phyloP scores from a whole-genome alignment of 306 rosid genomes.

The Castanea crenata region DNA sequence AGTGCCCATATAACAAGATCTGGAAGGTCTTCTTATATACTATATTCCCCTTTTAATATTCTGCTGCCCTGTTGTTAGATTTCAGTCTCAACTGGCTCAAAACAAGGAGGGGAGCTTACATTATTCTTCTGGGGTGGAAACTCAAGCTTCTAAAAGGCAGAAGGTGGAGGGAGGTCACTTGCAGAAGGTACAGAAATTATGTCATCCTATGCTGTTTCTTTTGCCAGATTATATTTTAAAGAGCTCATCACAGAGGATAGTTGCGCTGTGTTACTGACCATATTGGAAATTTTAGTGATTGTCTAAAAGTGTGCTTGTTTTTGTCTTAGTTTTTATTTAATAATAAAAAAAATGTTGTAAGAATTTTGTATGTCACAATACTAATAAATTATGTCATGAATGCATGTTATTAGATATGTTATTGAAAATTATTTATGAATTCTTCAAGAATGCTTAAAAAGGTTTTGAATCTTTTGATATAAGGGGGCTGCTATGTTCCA shows the following conservation, averaged over 20 bases:
- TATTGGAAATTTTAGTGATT: neutral
- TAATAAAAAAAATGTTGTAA: conserved; percentile 10
- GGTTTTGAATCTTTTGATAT: neutral
- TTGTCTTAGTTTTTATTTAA: neutral
- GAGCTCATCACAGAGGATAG: neutral
- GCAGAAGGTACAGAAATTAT: conserved; percentile 54
- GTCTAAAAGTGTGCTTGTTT: neutral
- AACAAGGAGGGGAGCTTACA: conserved; percentile 49
- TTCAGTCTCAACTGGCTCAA: conserved; percentile 48
- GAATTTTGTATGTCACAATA: conserved; percentile 1
- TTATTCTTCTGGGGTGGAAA: conserved; percentile 57
- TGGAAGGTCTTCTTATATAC: conserved; percentile 19
- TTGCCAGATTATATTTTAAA: conserved; percentile 16
- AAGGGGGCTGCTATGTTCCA: neutral
- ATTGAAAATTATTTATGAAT: neutral
- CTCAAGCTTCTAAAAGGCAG: conserved; percentile 86
- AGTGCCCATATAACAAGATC: neutral
- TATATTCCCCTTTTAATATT: conserved; percentile 10
- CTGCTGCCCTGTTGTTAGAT: conserved; percentile 43
- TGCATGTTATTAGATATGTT: neutral
- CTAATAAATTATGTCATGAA: neutral
- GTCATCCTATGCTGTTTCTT: conserved; percentile 5
- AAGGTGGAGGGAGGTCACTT: conserved; percentile 83
- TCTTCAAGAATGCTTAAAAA: neutral
- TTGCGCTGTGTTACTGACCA: neutral